Evolutionary conservation across 306 rosid species (phyloP), one percentile per base, ranked within the genome.

Genomic region (Abrus precatorius): DNA sequence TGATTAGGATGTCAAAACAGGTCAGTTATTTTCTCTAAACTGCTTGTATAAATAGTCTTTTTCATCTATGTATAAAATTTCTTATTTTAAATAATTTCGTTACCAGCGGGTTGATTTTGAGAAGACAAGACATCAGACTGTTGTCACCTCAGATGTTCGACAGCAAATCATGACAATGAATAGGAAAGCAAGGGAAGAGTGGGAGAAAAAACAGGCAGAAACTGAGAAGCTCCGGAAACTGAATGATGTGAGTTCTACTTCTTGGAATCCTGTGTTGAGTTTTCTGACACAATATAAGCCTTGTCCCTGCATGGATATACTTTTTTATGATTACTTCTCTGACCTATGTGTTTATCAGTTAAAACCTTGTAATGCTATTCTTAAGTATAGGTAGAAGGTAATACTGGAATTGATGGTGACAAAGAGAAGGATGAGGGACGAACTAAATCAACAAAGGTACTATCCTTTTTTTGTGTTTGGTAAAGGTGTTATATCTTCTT

Each of bases 401-500:
- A 65, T 82, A 76, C 85, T 74, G 97, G 87, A 73, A 85, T 79
- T 81, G 93, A 89, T 78, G 91, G 89, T 11, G 98, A 95, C 76
- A 93, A 85, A 87, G 97, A 95, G 72, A 90, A 92, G 86, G 99
- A 95, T 69, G 99, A 95, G 0, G 90, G 91, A 83, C 96, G 98
- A 72, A 50, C 41, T 70, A 91, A 95, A 88, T 62, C 88, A 45
- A 74, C 86, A 3, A 95, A 95, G 93, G 98, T 95, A 86, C 76
- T 44, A 47, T 69, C 7, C 9, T 4, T 34, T 62, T 44, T 44
- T 13, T 43, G 75, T 34, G 45, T 32, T 69, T 30, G 44, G 28
- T 11, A 50, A 47, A 45, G 1, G 55, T 44, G 36, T 48, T 74
- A 9, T 77, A 27, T 70, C 52, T n/a, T 56, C 66, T 53, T 69